Base-by-base conservation (phyloP, 768 basidiomycete genomes). In the Leccinum obscurum region DNA sequence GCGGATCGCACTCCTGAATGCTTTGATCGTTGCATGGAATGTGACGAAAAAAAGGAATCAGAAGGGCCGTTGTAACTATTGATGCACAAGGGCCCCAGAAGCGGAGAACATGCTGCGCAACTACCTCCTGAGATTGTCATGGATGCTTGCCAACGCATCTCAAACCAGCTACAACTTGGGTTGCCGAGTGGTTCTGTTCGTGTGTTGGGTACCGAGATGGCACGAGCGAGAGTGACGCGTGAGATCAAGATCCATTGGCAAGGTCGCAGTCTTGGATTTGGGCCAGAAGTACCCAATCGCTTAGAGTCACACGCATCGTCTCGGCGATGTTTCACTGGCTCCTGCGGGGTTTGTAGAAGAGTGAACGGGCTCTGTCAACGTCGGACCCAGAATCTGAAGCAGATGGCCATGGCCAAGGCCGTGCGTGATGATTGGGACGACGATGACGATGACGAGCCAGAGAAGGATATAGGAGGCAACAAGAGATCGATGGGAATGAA, bases 41-140 rank as follows among this genome's bases (percentile, higher is more conserved):
- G 75, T 80, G 5, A 67, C 70, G 15, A n/a, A n/a, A 63, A 13
- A 60, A 59, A 3, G 68, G 68, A 4, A 1, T 58, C 73, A 10
- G 67, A 73, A 7, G 30, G 30, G 30, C 30, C 30, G 9, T 9
- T 30, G 30, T 64, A 67, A 8, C 22, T 76, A 5, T 75, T 89
- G 56, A 67, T 89, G 26, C 72, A 76, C 26, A 82, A 82, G n/a
- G 62, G 79, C 81, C 7, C 66, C 76, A 24, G 62, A 20, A 62
- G 30, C 30, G 22, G 64, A 66, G n/a, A 69, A 70, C 65, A 41
- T 66, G 7, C 72, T 65, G 30, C 81, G 87, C 56, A 89, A 83
- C 74, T 86, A 83, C 62, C 66, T 84, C 32, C 80, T 94, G 26
- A 91, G 86, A 0, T 66, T 83, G 0, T 75, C 93, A 1, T 86